Percentiles rank a stretch among this genome's conserved stretches.
Evolutionary conservation across 148 eudicot genomes (phyloP).

Genomic region (Spergularia marina): DNA sequence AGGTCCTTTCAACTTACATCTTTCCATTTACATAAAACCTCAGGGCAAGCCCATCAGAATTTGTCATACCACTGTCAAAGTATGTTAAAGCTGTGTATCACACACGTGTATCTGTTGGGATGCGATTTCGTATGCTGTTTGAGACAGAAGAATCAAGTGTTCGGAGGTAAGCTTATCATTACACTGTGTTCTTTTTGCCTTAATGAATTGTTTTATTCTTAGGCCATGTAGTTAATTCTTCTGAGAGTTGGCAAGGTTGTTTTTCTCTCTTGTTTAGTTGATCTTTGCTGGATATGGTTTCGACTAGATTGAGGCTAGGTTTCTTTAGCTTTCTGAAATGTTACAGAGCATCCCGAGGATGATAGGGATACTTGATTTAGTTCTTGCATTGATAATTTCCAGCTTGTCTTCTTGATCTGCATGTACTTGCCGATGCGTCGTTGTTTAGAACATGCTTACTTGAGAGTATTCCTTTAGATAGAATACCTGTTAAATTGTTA

Average conservation of each 20-base stretch:
- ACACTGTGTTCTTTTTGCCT: too few relatives aligned
- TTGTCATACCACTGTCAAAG: constrained; percentile 68
- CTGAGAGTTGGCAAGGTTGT: neutral
- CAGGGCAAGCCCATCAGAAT: constrained; percentile 84
- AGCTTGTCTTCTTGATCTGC: neutral
- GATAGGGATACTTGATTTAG: neutral
- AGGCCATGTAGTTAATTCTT: too few relatives aligned
- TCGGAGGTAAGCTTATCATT: constrained; percentile 43
- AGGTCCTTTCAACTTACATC: too few relatives aligned
- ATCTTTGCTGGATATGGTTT: neutral
- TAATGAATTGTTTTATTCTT: too few relatives aligned
- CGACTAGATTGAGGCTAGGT: neutral
- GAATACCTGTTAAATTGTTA: neutral
- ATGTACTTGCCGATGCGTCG: neutral
- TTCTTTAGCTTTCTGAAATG: neutral
- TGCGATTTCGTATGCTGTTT: constrained; percentile 82
- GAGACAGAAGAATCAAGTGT: constrained; percentile 84
- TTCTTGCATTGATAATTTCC: neutral
- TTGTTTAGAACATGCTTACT: neutral
- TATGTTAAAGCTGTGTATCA: constrained; percentile 71
- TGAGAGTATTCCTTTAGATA: too few relatives aligned
- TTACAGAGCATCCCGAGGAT: neutral
- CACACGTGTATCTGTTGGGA: constrained; percentile 74
- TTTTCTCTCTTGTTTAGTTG: neutral
- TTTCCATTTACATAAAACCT: too few relatives aligned